Evolutionary conservation across 495 filamentous ascomycete species (phyloP).

Genomic region (Xylaria castorea): DNA sequence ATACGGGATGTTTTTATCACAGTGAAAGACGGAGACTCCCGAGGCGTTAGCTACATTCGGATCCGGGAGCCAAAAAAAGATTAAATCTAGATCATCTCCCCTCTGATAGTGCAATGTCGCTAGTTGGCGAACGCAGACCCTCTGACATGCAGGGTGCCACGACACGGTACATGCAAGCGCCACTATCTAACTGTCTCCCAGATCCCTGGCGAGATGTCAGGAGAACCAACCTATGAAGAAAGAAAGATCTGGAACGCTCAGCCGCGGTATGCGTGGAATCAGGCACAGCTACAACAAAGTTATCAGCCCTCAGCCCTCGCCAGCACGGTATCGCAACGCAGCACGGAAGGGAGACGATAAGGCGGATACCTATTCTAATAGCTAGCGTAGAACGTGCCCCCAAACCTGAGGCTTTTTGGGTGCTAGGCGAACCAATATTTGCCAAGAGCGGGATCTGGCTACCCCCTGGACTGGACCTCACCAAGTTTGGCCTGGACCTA

Average conservation of each 20-base stretch:
- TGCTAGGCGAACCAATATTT: constrained; percentile 1
- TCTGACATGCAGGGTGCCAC: constrained; percentile 6
- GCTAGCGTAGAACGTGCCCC: constrained; percentile 24
- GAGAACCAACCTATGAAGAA: not conserved
- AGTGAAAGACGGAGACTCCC: not conserved
- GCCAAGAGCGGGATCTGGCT: constrained; percentile 15
- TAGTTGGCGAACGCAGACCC: not conserved
- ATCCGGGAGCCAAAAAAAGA: not conserved
- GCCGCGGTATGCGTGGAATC: not conserved
- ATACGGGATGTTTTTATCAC: not conserved
- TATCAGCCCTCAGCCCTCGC: constrained; percentile 17
- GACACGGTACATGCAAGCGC: constrained; percentile 2
- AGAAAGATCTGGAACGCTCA: constrained; percentile 24
- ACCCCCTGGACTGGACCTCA: not conserved
- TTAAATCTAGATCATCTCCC: not conserved
- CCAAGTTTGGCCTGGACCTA: not conserved
- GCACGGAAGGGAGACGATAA: constrained; percentile 8
- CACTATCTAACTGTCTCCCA: constrained; percentile 11
- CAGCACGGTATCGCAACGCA: not conserved
- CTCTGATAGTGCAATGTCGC: not conserved
- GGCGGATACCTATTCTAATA: not conserved
- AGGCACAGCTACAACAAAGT: constrained; percentile 6
- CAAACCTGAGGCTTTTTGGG: constrained; percentile 19
- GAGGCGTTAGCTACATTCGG: not conserved
- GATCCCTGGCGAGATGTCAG: constrained; percentile 1